Conservation (phyloP, 805 yeast genomes). For the Saccharomyces eubayanus region DNA sequence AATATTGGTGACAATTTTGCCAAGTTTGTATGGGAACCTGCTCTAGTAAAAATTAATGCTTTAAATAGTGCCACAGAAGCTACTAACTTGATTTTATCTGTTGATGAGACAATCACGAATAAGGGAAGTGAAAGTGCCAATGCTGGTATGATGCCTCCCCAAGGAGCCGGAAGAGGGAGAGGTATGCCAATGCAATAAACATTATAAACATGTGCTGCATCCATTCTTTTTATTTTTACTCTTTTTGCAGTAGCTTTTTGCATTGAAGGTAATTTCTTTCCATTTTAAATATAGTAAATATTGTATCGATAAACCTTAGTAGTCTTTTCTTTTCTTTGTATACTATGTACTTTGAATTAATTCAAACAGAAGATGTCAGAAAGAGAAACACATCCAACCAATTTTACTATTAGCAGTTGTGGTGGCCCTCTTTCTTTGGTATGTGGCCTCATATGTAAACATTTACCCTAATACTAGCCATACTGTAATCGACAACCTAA, state of each 20-base stretch:
- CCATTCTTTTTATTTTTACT: background rate
- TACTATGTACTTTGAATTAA: background rate
- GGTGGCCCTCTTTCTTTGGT: background rate
- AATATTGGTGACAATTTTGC: constrained; percentile 75
- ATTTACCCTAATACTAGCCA: background rate
- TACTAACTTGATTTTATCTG: constrained; percentile 83
- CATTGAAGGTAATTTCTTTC: background rate
- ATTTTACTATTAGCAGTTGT: background rate
- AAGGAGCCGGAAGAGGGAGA: constrained; percentile 54
- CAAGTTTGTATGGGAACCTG: constrained; percentile 95
- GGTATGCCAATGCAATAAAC: constrained; percentile 45
- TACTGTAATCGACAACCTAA: background rate
- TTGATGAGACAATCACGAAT: constrained; percentile 86
- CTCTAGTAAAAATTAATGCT: constrained; percentile 90
- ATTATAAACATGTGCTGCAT: background rate
- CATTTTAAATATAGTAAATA: background rate
- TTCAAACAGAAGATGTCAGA: background rate
- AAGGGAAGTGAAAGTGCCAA: constrained; percentile 52
- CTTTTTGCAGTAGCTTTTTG: background rate
- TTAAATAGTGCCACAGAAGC: constrained; percentile 94
- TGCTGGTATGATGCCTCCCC: constrained; percentile 42
- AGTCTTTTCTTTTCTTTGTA: background rate
- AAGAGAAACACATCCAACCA: background rate
- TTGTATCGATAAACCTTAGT: background rate
- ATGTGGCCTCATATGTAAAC: background rate